Conservation (phyloP, 2,329 filamentous ascomycete genomes). For the Akanthomyces lecanii region DNA sequence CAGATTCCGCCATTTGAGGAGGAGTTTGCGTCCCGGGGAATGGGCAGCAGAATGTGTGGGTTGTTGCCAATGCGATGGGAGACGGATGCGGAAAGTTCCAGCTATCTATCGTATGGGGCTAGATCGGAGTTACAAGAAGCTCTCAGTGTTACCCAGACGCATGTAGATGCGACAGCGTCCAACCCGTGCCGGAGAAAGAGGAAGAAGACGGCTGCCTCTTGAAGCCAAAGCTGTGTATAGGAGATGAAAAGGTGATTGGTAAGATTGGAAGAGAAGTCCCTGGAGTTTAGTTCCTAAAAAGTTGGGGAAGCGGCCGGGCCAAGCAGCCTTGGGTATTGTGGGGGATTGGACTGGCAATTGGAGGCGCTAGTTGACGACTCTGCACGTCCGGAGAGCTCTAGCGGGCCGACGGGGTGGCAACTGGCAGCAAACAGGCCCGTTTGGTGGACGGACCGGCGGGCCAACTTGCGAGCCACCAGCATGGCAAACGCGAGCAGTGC, state of each 20-base stretch:
- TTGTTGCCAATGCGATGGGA: neutral
- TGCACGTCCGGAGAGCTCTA: conserved; percentile 13
- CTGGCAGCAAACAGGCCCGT: neutral
- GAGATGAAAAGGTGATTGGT: no score
- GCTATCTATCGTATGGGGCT: neutral
- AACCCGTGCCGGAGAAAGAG: neutral
- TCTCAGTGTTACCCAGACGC: neutral
- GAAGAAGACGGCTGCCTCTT: neutral
- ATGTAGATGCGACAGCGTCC: neutral
- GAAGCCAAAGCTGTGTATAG: neutral
- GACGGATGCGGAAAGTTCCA: neutral
- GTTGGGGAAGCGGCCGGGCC: neutral
- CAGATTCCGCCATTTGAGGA: conserved; percentile 1
- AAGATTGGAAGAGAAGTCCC: neutral
- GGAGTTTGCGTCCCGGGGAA: neutral
- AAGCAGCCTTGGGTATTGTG: neutral
- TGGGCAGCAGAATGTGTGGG: neutral
- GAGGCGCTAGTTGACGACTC: neutral
- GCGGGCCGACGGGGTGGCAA: neutral
- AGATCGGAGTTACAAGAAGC: neutral
- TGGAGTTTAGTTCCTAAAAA: neutral
- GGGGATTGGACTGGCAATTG: neutral
- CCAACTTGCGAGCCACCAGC: neutral
- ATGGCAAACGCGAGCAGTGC: neutral
- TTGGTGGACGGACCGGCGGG: conserved; percentile 13